These are phyloP conservation scores for Boletus speciosus DNA, from an alignment of 768 basidiomycete species.

Conservation along the genomic window DNA sequence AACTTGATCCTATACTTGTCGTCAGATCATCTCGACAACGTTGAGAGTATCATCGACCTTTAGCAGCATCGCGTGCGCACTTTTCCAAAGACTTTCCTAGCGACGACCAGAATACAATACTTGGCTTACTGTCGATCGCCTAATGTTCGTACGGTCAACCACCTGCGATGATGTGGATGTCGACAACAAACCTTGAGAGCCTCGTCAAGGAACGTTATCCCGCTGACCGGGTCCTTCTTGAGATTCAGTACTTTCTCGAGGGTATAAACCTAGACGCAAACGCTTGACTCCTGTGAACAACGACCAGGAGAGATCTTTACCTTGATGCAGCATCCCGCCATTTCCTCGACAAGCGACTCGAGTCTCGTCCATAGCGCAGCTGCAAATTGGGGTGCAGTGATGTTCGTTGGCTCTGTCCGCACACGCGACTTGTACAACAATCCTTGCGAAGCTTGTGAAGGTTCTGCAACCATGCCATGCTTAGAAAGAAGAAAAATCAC, in stretches of 20 bases:
- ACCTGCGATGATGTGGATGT: background rate
- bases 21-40: slow-evolving; percentile 2
- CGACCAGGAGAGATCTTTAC: slow-evolving; percentile 31
- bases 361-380: slow-evolving; percentile 54
- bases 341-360: slow-evolving; percentile 76
- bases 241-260: slow-evolving; percentile 90
- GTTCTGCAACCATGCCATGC: slow-evolving; percentile 8
- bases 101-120: slow-evolving; percentile 86
- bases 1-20: slow-evolving; percentile 65
- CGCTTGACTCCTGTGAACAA: background rate
- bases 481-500: background rate
- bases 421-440: slow-evolving; percentile 80
- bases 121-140: slow-evolving; percentile 89
- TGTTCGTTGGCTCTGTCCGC: slow-evolving; percentile 84
- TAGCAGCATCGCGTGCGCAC: slow-evolving; percentile 73
- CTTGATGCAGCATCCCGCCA: slow-evolving; percentile 90
- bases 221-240: slow-evolving; percentile 79
- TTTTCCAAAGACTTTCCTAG: slow-evolving; percentile 79
- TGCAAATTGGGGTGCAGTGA: slow-evolving; percentile 84
- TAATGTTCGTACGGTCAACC: slow-evolving; percentile 30
- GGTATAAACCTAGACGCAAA: slow-evolving; percentile 69
- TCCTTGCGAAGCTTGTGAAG: slow-evolving; percentile 30
- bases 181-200: slow-evolving; percentile 74
- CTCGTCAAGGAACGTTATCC: slow-evolving; percentile 82
- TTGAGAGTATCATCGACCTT: slow-evolving; percentile 46